Percentiles rank a stretch among this genome's conserved stretches.
Evolutionary conservation across 2,329 filamentous ascomycete species (phyloP).

Genomic region (Parasarocladium wereldwijsianum): DNA sequence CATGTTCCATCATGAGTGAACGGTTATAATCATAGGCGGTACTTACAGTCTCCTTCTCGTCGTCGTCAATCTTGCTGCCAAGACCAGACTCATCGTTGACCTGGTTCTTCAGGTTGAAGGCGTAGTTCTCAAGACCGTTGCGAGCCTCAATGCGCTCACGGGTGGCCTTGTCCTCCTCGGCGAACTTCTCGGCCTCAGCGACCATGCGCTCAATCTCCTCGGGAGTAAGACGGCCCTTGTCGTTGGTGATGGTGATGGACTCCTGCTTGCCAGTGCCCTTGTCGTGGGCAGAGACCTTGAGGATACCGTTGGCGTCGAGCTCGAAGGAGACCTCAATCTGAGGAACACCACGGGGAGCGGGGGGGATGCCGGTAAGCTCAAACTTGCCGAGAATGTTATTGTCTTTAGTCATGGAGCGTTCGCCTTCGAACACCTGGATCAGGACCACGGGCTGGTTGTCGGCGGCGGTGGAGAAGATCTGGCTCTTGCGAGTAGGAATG

Average conservation of each 20-base stretch:
- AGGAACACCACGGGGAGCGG: constrained; percentile 87
- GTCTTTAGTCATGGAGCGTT: constrained; percentile 87
- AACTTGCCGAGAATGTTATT: constrained; percentile 98
- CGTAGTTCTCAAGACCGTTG: constrained; percentile 97
- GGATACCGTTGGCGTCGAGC: constrained; percentile 95
- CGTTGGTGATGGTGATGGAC: constrained; percentile 98
- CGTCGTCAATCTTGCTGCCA: constrained; percentile 94
- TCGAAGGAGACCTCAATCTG: constrained; percentile 98
- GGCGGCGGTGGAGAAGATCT: constrained; percentile 93
- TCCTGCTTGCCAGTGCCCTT: constrained; percentile 97
- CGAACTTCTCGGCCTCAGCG: constrained; percentile 93
- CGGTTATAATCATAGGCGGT: constrained; percentile 5
- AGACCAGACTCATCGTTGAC: constrained; percentile 93
- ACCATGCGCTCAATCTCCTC: constrained; percentile 99
- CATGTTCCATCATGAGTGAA: constrained; percentile 7
- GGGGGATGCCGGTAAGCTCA: constrained; percentile 89
- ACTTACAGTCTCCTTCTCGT: constrained; percentile 90
- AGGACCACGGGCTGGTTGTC: constrained; percentile 93
- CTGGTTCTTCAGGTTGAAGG: constrained; percentile 98
- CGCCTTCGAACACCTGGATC: constrained; percentile 92
- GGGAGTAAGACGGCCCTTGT: constrained; percentile 91
- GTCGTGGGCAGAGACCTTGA: constrained; percentile 90
- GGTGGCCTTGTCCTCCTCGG: constrained; percentile 97
- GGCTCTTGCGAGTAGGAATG: constrained; percentile 91
- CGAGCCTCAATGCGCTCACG: constrained; percentile 93